phyloP scores from a whole-genome alignment of 495 filamentous ascomycete species.

The Cairneyella variabilis region DNA sequence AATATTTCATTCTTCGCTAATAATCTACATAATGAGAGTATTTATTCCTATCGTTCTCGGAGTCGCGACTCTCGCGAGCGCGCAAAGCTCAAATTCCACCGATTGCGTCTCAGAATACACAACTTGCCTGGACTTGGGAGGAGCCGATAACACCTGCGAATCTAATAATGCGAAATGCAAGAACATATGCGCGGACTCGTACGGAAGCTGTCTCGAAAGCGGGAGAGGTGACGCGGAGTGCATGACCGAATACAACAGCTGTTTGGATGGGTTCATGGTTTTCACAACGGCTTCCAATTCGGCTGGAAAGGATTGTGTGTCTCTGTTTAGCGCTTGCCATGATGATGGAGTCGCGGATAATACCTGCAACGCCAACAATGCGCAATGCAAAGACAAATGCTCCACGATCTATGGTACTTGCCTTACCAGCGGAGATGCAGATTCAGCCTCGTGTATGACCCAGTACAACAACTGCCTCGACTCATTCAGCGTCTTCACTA shows the following conservation, averaged over 20 bases:
- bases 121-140: slow-evolving; percentile 1
- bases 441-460: not conserved
- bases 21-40: slow-evolving; percentile 1
- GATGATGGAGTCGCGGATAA: not conserved
- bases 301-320: slow-evolving; percentile 9
- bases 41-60: not conserved
- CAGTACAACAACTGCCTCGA: slow-evolving; percentile 5
- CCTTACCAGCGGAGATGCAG: slow-evolving; percentile 2
- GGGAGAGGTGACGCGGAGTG: not conserved
- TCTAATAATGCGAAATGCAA: slow-evolving; percentile 11
- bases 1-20: not conserved
- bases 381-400: slow-evolving; percentile 10
- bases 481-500: slow-evolving; percentile 8
- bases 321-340: not conserved
- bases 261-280: slow-evolving; percentile 6
- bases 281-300: slow-evolving; percentile 5
- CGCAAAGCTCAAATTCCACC: no score
- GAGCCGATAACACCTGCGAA: slow-evolving; percentile 4
- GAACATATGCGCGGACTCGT: not conserved
- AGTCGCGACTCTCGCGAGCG: slow-evolving; percentile 2
- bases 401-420: slow-evolving; percentile 8
- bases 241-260: slow-evolving; percentile 2
- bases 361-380: slow-evolving; percentile 3
- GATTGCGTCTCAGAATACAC: not conserved
- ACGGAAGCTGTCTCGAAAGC: slow-evolving; percentile 1